Conservation (phyloP, 1,139 yeast species). For the Sugiyamaella castrensis region DNA sequence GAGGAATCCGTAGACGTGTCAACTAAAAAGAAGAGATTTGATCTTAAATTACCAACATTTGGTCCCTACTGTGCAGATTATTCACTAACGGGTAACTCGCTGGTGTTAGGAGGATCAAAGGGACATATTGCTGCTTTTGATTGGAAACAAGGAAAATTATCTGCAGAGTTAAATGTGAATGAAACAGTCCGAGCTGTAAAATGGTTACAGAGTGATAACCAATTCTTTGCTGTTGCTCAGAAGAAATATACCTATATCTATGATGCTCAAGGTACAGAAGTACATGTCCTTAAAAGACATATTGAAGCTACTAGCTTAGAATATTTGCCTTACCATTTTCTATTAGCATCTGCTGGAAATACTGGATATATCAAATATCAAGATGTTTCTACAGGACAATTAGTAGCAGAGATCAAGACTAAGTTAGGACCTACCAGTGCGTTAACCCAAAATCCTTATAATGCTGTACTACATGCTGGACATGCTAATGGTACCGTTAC, state of each 20-base stretch:
- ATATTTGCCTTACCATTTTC: conserved; percentile 87
- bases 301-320: conserved; percentile 80
- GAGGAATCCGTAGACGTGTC: conserved; percentile 71
- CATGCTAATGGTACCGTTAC: conserved; percentile 92
- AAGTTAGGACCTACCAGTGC: conserved; percentile 87
- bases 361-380: conserved; percentile 88
- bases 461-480: conserved; percentile 92
- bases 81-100: conserved; percentile 80
- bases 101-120: conserved; percentile 80
- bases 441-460: conserved; percentile 91
- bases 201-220: conserved; percentile 79
- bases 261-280: conserved; percentile 85
- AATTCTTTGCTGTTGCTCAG: conserved; percentile 95
- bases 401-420: conserved; percentile 80
- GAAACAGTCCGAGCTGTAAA: conserved; percentile 91
- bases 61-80: conserved; percentile 88
- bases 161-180: conserved; percentile 76
- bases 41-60: conserved; percentile 66
- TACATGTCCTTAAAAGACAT: conserved; percentile 89
- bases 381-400: conserved; percentile 89
- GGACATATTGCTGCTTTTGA: conserved; percentile 97
- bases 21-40: conserved; percentile 68
- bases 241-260: conserved; percentile 91
- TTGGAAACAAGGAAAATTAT: conserved; percentile 84
- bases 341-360: conserved; percentile 83